Base-by-base conservation (phyloP, 352 stramenopile species). In the Pythium aphanidermatum region DNA sequence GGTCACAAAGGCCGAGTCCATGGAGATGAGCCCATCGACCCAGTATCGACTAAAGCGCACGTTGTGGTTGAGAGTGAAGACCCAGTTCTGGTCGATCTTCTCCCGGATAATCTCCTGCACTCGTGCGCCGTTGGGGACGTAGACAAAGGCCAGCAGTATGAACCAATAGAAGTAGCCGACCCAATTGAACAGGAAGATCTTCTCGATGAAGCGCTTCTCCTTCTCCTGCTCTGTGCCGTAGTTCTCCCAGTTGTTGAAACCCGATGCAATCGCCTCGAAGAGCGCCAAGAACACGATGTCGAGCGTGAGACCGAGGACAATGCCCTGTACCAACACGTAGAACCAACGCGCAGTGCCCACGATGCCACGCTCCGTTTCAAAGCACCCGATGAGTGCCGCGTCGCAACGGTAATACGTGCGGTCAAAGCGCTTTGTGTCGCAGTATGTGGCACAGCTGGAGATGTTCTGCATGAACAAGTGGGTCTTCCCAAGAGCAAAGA, bases 121-220 rank as follows among this genome's bases (percentile, higher is more conserved):
- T 10, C 46, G 42, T 12, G 48, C 64, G 25, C 71, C 71, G 43
- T 83, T 77, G 33, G 71, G 71, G 24, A 78, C 68, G 66, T 83
- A 83, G 5, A 80, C 43, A 45, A 83, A 83, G 20, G 68, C 68
- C 26, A 83, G 53, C 10, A 83, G 42, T 28, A 83, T 65, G 55
- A 83, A 81, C 71, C 71, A 83, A 58, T 83, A 83, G 49, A 83
- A 83, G 58, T 83, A 83, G 20, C 71, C 68, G 54, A 83, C 68
- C 68, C 71, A 83, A 59, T 80, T 76, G 71, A 83, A 83, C 24
- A 83, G 48, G 34, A 83, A 83, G 46, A 81, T 69, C 56, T 83
- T 81, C 23, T 76, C 66, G 32, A 81, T 69, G 45, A 61, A 66
- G 2, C 68, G 63, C n/a, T 38, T 60, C 46, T 80, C 67, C 42